Conservation (phyloP, 371 early-diverging fungal genomes). For the Mortierella sp. region DNA sequence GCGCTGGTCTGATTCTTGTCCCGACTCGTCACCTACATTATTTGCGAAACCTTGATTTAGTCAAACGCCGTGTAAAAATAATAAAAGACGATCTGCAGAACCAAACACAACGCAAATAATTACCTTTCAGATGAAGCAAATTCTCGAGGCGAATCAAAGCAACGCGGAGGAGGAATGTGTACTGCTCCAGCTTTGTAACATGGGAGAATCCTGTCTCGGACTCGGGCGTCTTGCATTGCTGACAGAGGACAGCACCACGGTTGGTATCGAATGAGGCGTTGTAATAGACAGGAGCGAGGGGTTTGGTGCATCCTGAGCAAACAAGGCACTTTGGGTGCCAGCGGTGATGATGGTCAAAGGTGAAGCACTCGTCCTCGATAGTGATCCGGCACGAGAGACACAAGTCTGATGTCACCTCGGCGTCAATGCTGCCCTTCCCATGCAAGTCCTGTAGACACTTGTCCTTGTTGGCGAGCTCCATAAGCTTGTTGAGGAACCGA, state of each 20-base stretch:
- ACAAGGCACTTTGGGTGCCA: slow-evolving; percentile 90
- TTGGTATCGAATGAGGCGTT: slow-evolving; percentile 65
- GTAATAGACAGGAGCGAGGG: slow-evolving; percentile 63
- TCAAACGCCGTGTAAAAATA: background rate
- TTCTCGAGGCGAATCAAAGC: slow-evolving; percentile 88
- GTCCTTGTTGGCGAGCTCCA: slow-evolving; percentile 68
- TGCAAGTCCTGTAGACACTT: slow-evolving; percentile 51
- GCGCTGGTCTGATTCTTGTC: slow-evolving; percentile 21
- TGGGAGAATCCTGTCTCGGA: slow-evolving; percentile 71
- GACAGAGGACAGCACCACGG: slow-evolving; percentile 63
- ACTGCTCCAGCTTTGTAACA: slow-evolving; percentile 92
- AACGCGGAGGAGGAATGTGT: slow-evolving; percentile 88
- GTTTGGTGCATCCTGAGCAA: slow-evolving; percentile 76
- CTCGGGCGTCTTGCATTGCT: slow-evolving; percentile 65
- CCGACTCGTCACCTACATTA: slow-evolving; percentile 29
- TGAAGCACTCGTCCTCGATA: slow-evolving; percentile 91
- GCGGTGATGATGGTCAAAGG: slow-evolving; percentile 67
- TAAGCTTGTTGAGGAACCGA: slow-evolving; percentile 67
- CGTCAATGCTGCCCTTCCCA: slow-evolving; percentile 60
- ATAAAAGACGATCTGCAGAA: background rate
- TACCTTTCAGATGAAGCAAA: slow-evolving; percentile 79
- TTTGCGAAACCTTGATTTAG: background rate
- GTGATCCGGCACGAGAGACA: slow-evolving; percentile 83
- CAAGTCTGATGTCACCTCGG: slow-evolving; percentile 80
- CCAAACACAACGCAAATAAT: no score